Evolutionary conservation across 306 rosid genomes (phyloP), one percentile per base, ranked within the genome.

Genomic region (Vigna radiata): DNA sequence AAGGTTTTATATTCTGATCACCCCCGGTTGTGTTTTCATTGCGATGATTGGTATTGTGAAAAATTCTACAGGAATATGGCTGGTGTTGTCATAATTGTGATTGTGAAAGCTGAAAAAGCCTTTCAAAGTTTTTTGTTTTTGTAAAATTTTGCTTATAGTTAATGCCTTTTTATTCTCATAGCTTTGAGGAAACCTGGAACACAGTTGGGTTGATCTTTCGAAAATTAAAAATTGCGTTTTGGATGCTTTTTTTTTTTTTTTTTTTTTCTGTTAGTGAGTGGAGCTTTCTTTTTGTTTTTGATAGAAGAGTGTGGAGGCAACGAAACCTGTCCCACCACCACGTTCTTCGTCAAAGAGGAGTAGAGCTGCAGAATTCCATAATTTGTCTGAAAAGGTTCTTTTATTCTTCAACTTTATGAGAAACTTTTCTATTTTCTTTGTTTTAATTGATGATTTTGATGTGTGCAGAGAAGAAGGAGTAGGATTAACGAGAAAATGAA

Each of bases 311-410:
- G 81, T 43, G 17, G 97, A 87, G 50, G 83, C 84, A 12, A 86
- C 83, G 43, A 85, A 85, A 58, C 41, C 84, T 46, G 85, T 76
- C 43, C 87, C 78, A 76, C 75, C 82, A 71, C 61, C 84, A 75
- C 89, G 93, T 36, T 83, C 82, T 87, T 90, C 85, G 4, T 94
- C 94, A 14, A 94, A 94, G 84, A 83, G 98, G 66, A 89, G 91
- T 79, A 87, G 98, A 90, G 96, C 93, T 63, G 96, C 96, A 5
- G 98, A 91, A 81, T 94, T 94, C 15, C 98, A 95, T 89, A 95
- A 95, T 83, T 75, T 92, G 85, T 89, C 98, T 50, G 98, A 95
- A 82, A 95, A 92, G 97, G 98, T 27, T 29, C 72, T 76, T 75
- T 70, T 15, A 41, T 23, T 43, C 18, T 83, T 67, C 39, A 66